These are phyloP conservation scores for Rosa rugosa DNA, from an alignment of 306 rosid genomes.

Conservation along the genomic window DNA sequence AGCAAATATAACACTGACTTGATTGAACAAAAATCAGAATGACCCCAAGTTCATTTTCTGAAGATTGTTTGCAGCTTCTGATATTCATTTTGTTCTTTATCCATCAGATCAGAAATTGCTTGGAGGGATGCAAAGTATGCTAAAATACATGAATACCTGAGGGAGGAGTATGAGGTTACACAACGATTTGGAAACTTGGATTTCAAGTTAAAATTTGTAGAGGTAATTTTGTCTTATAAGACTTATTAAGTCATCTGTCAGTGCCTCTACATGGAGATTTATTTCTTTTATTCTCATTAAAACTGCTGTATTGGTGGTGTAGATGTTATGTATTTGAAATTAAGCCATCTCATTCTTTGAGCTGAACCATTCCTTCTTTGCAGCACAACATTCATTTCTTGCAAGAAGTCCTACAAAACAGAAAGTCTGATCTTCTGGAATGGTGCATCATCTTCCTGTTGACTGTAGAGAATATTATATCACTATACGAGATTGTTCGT, in stretches of 20 bases:
- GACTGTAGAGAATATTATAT: constrained; percentile 74
- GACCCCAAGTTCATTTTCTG: background rate
- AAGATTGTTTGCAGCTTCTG: constrained; percentile 4
- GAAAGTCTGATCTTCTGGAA: constrained; percentile 92
- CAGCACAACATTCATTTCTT: constrained; percentile 98
- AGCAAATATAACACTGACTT: background rate
- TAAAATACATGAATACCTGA: constrained; percentile 75
- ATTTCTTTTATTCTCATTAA: background rate
- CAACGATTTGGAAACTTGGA: constrained; percentile 93
- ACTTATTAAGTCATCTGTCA: background rate
- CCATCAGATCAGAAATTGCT: constrained; percentile 88
- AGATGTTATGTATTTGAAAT: background rate
- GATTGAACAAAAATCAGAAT: background rate
- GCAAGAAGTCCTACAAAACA: constrained; percentile 93
- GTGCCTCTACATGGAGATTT: constrained; percentile 10
- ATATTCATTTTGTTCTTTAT: constrained; percentile 24
- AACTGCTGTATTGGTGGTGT: background rate
- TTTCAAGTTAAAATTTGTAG: constrained; percentile 83
- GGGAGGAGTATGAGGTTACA: constrained; percentile 93
- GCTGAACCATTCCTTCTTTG: constrained; percentile 29
- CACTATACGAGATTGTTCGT: constrained; percentile 73
- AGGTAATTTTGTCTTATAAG: constrained; percentile 40
- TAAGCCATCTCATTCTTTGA: background rate
- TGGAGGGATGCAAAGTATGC: constrained; percentile 98
- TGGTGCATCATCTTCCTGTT: constrained; percentile 95